Base-by-base conservation (phyloP, 2,329 filamentous ascomycete species). In the Aphanoascus verrucosus region DNA sequence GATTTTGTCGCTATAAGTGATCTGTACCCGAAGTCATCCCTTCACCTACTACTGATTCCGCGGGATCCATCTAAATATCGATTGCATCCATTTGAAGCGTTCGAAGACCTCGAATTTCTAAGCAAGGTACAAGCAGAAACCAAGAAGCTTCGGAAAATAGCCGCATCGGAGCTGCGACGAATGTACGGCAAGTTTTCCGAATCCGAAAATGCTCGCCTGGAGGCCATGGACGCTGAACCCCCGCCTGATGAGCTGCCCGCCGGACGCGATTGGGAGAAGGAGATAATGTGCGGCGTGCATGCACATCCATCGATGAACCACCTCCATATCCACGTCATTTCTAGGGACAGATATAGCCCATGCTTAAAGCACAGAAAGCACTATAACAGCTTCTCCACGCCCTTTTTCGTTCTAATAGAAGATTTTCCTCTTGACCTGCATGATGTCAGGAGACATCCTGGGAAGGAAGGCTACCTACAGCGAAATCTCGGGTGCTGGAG, bases 241-340 rank as follows among this genome's bases (percentile, higher is more conserved):
- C 65, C 65, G 48, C 64, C 64, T 19, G 68, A 71, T n/a, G 67
- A 74, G 42, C 71, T 90, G 7, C 89, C 89, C 0, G 58, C 64
- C 0, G 90, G 89, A 0, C 77, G 91, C 20, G 83, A 96, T 69
- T 97, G 89, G 87, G 70, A 74, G 40, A 72, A 73, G 11, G 88
- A 93, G 23, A 77, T 97, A 47, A 78, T 80, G 48, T 78, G 83
- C 17, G 93, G 93, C 12, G 79, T 95, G 6, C 93, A 98, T 70
- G 85, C 88, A 2, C 81, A 84, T 60, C 93, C 93, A 2, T 90
- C 85, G 53, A 97, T 98, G 93, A 84, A 80, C 58, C 88, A 97
- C 67, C 66, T 97, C 52, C 93, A 98, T 69, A 76, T 97, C 3
- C 93, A 98, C 68, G 81, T 97, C 31, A 71, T 97, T 54, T 88